Conservation (phyloP, 768 basidiomycete genomes). For the Cubamyces lactineus region DNA sequence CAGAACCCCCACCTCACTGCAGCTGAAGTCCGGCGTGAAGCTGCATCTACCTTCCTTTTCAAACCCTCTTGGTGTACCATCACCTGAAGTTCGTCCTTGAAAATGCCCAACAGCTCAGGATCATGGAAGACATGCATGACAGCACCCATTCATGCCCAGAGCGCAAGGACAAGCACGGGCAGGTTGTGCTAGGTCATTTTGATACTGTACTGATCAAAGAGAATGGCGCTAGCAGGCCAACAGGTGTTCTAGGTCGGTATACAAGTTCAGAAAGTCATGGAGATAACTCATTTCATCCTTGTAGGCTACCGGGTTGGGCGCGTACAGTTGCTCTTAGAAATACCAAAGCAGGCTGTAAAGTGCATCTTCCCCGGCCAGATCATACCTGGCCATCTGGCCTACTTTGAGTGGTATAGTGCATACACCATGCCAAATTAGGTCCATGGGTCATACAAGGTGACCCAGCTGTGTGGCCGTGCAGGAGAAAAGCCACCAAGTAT, state of each 20-base stretch:
- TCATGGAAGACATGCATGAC: constrained; percentile 30
- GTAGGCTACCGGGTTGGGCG: constrained; percentile 34
- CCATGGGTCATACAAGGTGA: constrained; percentile 35
- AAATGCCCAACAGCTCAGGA: constrained; percentile 19
- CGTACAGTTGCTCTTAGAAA: constrained; percentile 31
- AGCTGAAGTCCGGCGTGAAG: constrained; percentile 17
- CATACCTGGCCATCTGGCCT: constrained; percentile 31
- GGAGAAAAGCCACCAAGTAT: constrained; percentile 28
- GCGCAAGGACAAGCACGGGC: constrained; percentile 23
- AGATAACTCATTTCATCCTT: too few relatives aligned
- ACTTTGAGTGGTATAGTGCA: constrained; percentile 36
- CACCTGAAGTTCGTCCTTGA: constrained; percentile 34
- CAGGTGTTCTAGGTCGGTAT: background rate
- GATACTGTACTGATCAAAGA: constrained; percentile 39
- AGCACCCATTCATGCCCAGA: constrained; percentile 38
- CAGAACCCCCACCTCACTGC: background rate
- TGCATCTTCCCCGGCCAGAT: constrained; percentile 4
- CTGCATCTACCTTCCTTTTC: constrained; percentile 30
- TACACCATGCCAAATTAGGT: constrained; percentile 27
- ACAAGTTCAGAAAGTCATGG: background rate
- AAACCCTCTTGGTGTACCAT: constrained; percentile 37
- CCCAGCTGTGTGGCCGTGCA: background rate
- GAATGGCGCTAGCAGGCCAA: too few relatives aligned
- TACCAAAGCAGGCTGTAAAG: constrained; percentile 11
- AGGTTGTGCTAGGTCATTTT: constrained; percentile 34